Evolutionary conservation across 768 basidiomycete species (phyloP).

Genomic region (Suillus sp.): DNA sequence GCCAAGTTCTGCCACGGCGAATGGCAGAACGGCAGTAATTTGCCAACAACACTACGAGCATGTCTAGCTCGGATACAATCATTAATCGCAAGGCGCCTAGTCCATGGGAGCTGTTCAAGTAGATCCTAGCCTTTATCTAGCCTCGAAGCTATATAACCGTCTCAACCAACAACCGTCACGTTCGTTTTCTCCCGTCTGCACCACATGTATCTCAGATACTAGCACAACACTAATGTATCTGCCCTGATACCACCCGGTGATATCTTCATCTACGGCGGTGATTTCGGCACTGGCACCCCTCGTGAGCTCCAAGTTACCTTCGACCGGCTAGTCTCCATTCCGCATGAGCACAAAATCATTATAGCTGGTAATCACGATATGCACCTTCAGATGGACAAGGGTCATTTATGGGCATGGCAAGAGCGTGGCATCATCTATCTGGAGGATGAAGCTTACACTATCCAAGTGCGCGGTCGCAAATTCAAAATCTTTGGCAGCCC

Average conservation of each 20-base stretch:
- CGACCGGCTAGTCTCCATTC: slow-evolving; percentile 33
- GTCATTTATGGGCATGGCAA: slow-evolving; percentile 22
- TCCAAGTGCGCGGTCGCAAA: slow-evolving; percentile 34
- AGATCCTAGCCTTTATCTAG: not conserved
- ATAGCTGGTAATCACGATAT: slow-evolving; percentile 50
- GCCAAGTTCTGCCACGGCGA: no score
- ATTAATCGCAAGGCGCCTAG: not conserved
- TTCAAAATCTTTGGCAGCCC: slow-evolving; percentile 43
- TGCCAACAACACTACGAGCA: no score
- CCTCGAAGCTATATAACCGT: not conserved
- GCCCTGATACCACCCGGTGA: slow-evolving; percentile 39
- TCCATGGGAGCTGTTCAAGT: not conserved
- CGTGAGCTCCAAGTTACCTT: slow-evolving; percentile 35
- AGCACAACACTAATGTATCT: slow-evolving; percentile 35
- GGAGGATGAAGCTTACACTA: slow-evolving; percentile 31
- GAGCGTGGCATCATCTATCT: slow-evolving; percentile 37
- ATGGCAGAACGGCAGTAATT: no score
- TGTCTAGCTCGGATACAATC: not conserved
- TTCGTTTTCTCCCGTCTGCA: not conserved
- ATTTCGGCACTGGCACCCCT: slow-evolving; percentile 40
- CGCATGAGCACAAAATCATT: slow-evolving; percentile 43
- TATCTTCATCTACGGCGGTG: slow-evolving; percentile 44
- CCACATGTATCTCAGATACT: slow-evolving; percentile 20
- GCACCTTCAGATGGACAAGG: slow-evolving; percentile 24
- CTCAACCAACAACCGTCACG: not conserved